Evolutionary conservation across 1,284 basidiomycete species (phyloP).

Genomic region (Trichosporon asahii): DNA sequence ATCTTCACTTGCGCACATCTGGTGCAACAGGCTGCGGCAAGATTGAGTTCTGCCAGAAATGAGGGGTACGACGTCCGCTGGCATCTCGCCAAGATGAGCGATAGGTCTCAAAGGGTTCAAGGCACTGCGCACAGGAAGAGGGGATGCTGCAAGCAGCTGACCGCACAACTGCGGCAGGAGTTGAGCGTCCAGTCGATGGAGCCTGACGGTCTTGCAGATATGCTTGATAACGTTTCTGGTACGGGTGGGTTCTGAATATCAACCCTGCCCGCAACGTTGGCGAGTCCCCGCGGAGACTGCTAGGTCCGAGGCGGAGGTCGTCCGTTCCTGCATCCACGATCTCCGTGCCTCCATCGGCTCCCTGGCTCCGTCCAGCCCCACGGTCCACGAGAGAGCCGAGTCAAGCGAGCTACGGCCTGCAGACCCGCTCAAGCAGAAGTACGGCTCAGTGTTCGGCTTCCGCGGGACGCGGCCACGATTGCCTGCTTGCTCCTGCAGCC

Average conservation of each 20-base stretch:
- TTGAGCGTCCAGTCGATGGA: background rate
- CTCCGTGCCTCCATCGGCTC: background rate
- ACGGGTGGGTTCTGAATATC: background rate
- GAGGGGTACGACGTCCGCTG: background rate
- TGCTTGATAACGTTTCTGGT: slow-evolving; percentile 4
- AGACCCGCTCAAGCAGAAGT: background rate
- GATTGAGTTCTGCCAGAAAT: background rate
- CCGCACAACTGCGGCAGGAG: background rate
- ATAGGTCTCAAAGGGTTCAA: background rate
- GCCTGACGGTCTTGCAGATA: background rate
- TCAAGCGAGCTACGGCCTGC: background rate
- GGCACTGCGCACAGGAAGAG: background rate
- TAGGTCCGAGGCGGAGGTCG: background rate
- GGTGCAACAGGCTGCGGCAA: background rate
- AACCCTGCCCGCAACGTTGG: background rate
- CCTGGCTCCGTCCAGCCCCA: no score
- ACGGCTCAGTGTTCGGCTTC: background rate
- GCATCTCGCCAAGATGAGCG: background rate
- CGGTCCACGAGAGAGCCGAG: background rate
- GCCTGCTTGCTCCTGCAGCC: no score
- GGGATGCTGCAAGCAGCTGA: background rate
- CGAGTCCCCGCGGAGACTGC: background rate
- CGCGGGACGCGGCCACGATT: no score
- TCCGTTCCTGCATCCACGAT: background rate
- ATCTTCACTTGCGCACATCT: background rate